Evolutionary conservation across 768 basidiomycete genomes (phyloP), one percentile per base, ranked within the genome.

Genomic region (Rhodotorula diobovata): DNA sequence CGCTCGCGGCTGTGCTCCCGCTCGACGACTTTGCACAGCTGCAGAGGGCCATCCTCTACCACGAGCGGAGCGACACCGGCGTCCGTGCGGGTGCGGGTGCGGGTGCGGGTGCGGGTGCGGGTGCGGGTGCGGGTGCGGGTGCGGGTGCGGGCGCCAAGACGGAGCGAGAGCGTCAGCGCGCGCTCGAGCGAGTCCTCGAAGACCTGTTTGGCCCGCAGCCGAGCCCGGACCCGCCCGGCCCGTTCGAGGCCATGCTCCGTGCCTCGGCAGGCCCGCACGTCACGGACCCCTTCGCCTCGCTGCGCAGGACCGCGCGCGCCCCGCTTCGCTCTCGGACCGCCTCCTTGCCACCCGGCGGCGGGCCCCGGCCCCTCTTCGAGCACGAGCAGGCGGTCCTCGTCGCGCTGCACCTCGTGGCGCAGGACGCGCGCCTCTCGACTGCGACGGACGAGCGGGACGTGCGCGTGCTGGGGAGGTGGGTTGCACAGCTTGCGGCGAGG

Each of bases 401-500:
- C 68, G 89, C 87, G 0, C 80, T 98, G 3, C 93, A 97, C 78
- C 85, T 87, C 55, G 83, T 95, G 4, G 92, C 85, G 0, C 91
- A 84, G 76, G 79, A 82, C 32, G 78, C 71, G 43, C 78, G 79
- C 35, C 67, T 83, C 48, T 67, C 73, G 32, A 41, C 25, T 8
- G 25, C 63, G 30, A 41, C 56, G 8, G 39, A 59, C 34, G 9
- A 11, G n/a, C n/a, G n/a, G 23, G 59, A 76, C n/a, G 56, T 75
- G 11, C 25, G 34, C 2, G 55, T 28, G 9, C 4, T 80, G 28
- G 75, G 72, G 14, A 43, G 21, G 15, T 30, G 79, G 28, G 57
- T 80, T 3, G 64, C 72, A 1, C 41, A 67, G 1, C 51, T 80
- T 28, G 77, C 79, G 0, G 48, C 20, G 4, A 57, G 37, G 8